A percentile compares a stretch with the other conserved stretches of the same genome.
Conservation (phyloP, 768 basidiomycete species). For the Naganishia onofrii region DNA sequence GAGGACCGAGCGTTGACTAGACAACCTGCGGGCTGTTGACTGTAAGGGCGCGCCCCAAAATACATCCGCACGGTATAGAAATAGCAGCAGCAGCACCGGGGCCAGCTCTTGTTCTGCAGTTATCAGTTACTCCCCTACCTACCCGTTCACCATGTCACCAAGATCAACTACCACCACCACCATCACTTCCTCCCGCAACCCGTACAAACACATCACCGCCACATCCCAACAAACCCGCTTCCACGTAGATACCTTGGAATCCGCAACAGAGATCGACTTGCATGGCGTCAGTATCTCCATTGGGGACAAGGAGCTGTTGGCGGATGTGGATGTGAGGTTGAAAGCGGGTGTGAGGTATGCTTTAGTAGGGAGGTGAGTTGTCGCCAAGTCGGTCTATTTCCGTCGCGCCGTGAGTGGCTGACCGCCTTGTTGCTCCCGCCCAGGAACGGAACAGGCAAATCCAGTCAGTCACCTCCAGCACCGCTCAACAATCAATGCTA, state of each 20-base stretch:
- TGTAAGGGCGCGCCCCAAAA: too few species aligned
- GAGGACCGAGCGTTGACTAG: too few species aligned
- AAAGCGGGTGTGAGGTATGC: constrained; percentile 54
- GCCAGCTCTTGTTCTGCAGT: too few species aligned
- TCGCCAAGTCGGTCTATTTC: too few species aligned
- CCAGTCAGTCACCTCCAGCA: constrained; percentile 50
- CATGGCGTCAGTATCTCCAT: constrained; percentile 60
- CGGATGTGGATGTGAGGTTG: constrained; percentile 59
- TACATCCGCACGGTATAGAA: too few species aligned
- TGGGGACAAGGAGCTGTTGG: constrained; percentile 57
- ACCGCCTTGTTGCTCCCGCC: too few species aligned
- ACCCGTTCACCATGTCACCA: background rate
- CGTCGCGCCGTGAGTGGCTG: too few species aligned
- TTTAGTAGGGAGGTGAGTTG: constrained; percentile 56
- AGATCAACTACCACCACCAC: background rate
- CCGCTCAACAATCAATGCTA: constrained; percentile 24
- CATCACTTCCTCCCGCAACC: background rate
- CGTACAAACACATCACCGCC: constrained; percentile 9
- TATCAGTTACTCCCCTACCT: too few species aligned
- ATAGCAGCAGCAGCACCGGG: too few species aligned
- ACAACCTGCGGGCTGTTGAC: too few species aligned
- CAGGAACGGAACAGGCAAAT: constrained; percentile 62
- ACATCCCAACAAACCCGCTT: constrained; percentile 47
- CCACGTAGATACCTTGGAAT: constrained; percentile 45
- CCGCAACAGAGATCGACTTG: constrained; percentile 57